A percentile compares a stretch with the other conserved stretches of the same genome.
Evolutionary conservation across 306 rosid species (phyloP).

Genomic region (Casuarina equisetifolia): DNA sequence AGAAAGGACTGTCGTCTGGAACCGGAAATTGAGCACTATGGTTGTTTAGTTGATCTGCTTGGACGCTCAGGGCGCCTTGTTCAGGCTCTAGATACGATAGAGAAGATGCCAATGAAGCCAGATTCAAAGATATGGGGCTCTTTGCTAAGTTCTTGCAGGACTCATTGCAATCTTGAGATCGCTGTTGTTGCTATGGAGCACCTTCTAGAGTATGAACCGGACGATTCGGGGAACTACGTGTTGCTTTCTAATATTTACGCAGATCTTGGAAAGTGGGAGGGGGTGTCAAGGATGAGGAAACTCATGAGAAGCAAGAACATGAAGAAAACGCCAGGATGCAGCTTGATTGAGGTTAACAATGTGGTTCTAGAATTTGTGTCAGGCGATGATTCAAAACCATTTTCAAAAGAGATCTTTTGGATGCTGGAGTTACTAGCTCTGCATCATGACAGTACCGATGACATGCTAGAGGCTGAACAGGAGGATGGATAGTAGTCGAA

Average conservation of each 20-base stretch:
- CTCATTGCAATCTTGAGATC: constrained; percentile 59
- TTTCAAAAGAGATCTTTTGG: constrained; percentile 51
- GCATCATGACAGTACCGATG: constrained; percentile 32
- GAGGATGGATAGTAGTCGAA: constrained; percentile 12
- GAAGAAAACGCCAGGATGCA: constrained; percentile 76
- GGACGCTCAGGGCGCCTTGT: constrained; percentile 67
- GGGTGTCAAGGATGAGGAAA: constrained; percentile 61
- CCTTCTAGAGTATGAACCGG: constrained; percentile 68
- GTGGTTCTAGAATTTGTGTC: constrained; percentile 62
- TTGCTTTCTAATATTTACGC: constrained; percentile 76
- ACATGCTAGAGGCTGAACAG: constrained; percentile 23
- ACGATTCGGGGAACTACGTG: constrained; percentile 78
- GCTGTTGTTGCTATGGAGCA: constrained; percentile 62
- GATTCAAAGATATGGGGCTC: constrained; percentile 88
- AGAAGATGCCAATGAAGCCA: constrained; percentile 65
- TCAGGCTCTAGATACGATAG: constrained; percentile 55
- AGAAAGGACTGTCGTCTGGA: constrained; percentile 31
- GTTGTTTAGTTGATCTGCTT: constrained; percentile 82
- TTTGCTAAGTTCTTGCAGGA: constrained; percentile 69
- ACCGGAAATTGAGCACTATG: constrained; percentile 72
- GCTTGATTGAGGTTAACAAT: constrained; percentile 64
- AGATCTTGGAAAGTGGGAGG: constrained; percentile 75
- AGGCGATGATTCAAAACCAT: constrained; percentile 56
- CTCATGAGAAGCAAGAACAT: constrained; percentile 52
- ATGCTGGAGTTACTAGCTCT: constrained; percentile 42